Conservation (phyloP, 176 grass and related monocot genomes). For the Rhipidocladum racemiflorum region DNA sequence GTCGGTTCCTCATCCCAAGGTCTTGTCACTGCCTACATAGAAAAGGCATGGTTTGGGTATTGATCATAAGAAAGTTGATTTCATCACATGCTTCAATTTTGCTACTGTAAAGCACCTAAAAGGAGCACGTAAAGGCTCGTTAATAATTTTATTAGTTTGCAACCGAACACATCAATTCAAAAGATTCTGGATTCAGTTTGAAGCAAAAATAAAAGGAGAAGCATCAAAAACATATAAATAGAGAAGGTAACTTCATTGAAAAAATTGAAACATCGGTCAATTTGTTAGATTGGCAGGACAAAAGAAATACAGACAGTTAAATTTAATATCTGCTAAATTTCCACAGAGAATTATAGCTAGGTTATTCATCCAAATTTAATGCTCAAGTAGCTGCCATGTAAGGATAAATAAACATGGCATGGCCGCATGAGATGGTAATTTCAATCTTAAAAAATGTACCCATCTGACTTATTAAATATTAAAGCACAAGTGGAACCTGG, state of each 20-base stretch:
- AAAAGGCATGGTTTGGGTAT: not conserved
- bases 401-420: not conserved
- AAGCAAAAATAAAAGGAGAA: not conserved
- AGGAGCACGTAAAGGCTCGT: not conserved
- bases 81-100: not conserved
- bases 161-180: not conserved
- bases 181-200: slow-evolving; percentile 2
- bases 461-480: no score
- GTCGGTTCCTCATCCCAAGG: slow-evolving; percentile 93
- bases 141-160: not conserved
- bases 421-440: not conserved
- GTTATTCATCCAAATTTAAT: slow-evolving; percentile 18
- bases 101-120: not conserved
- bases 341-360: not conserved
- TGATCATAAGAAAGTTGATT: not conserved
- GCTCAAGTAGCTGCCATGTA: not conserved
- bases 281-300: not conserved
- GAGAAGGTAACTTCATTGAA: not conserved
- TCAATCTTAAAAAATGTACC: not conserved
- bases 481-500: no score
- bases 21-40: slow-evolving; percentile 78
- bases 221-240: not conserved
- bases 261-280: not conserved
- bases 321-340: not conserved
- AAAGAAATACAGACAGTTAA: not conserved